Evolutionary conservation across 2,329 filamentous ascomycete genomes (phyloP).

Genomic region (Teratosphaeria epicoccoides): DNA sequence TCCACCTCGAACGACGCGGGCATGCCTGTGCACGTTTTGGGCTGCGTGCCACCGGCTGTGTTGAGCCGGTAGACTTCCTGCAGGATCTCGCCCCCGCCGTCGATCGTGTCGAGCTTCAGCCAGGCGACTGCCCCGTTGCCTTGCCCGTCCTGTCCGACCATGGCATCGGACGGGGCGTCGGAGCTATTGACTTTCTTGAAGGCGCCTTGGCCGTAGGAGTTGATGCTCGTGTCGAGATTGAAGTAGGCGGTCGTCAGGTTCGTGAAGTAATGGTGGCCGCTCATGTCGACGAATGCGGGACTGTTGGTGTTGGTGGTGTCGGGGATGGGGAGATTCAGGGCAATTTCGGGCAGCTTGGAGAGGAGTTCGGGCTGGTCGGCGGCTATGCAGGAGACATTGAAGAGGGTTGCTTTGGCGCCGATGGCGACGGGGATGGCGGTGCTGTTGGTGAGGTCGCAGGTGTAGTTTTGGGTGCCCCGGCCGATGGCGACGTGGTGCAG

Average conservation of each 20-base stretch:
- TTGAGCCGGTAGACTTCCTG: conserved; percentile 73
- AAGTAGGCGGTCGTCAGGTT: conserved; percentile 65
- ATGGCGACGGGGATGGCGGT: conserved; percentile 51
- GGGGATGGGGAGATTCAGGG: conserved; percentile 51
- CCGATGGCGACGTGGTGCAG: conserved; percentile 75
- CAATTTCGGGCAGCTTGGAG: conserved; percentile 52
- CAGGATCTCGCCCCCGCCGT: conserved; percentile 47
- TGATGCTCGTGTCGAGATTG: conserved; percentile 52
- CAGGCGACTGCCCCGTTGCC: conserved; percentile 66
- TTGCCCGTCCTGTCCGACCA: conserved; percentile 44
- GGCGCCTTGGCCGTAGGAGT: conserved; percentile 48
- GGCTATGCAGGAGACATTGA: conserved; percentile 75
- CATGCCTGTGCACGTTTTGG: conserved; percentile 60
- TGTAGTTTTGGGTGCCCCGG: conserved; percentile 89
- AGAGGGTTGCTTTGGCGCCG: conserved; percentile 75
- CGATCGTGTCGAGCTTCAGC: conserved; percentile 55
- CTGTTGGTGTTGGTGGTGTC: conserved; percentile 23
- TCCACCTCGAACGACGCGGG: conserved; percentile 57
- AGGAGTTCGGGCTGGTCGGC: conserved; percentile 59
- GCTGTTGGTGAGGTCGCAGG: conserved; percentile 51
- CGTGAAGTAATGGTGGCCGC: conserved; percentile 74
- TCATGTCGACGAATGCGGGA: conserved; percentile 52
- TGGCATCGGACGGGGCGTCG: conserved; percentile 51
- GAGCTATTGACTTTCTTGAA: conserved; percentile 53
- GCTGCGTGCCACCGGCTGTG: conserved; percentile 71